Conservation (phyloP, 1,284 basidiomycete species). For the Trichosporon sp. region DNA sequence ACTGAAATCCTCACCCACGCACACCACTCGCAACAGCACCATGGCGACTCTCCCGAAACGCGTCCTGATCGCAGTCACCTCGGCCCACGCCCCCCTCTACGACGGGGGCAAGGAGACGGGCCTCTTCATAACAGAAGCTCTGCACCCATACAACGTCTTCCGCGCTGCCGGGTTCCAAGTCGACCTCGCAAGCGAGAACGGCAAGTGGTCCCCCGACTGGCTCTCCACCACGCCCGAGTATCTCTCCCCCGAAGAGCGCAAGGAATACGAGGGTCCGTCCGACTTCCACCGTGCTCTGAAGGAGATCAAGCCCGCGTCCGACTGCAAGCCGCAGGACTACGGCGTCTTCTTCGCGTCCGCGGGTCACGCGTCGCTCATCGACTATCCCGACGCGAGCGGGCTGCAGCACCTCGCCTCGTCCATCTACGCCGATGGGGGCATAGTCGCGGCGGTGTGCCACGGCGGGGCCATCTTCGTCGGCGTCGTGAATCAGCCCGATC, state of each 20-base stretch:
- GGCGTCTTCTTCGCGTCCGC: conserved; percentile 37
- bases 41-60: conserved; percentile 31
- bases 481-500: not conserved
- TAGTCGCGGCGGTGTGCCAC: conserved; percentile 34
- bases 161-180: conserved; percentile 34
- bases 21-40: conserved; percentile 20
- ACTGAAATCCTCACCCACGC: not conserved
- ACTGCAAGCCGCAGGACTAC: conserved; percentile 27
- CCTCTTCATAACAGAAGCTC: conserved; percentile 36
- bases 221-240: conserved; percentile 24
- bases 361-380: conserved; percentile 34
- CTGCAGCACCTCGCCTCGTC: conserved; percentile 30
- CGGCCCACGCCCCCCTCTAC: conserved; percentile 33
- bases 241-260: conserved; percentile 26
- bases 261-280: conserved; percentile 30
- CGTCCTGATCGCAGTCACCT: conserved; percentile 34
- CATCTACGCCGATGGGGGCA: conserved; percentile 31
- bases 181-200: conserved; percentile 34
- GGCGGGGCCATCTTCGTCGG: conserved; percentile 29
- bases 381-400: conserved; percentile 29
- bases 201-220: conserved; percentile 32
- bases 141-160: conserved; percentile 37
- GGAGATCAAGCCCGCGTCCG: conserved; percentile 27
- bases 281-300: conserved; percentile 34
- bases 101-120: conserved; percentile 32